Base-by-base conservation (phyloP, 805 yeast species). In the Lipomyces orientalis region DNA sequence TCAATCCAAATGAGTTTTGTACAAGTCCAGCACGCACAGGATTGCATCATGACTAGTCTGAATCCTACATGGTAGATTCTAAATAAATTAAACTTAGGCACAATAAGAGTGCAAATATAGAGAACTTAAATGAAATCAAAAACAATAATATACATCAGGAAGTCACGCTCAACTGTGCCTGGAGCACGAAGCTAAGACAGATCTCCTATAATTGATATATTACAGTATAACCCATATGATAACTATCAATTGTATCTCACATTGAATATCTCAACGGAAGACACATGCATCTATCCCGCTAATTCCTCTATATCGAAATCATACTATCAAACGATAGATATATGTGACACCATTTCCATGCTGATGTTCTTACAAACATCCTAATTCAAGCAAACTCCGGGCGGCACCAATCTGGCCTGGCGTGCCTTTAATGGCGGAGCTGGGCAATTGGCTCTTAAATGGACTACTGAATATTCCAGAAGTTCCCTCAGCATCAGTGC, bases 351-450 rank as follows among this genome's bases (percentile, higher is more conserved):
- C 6, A 43, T 43, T 43, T 4, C 22, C 22, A n/a, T 43, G 22
- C 8, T 43, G 49, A 43, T 8, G 25, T 10, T 22, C 22, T 54
- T 58, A 65, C 39, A 72, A 62, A 12, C 63, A 54, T n/a, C 75
- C 68, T 29, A 73, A 51, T 35, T 73, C 68, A 16, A 73, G 66
- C 37, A 73, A 62, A 35, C 74, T 71, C 52, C 70, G 59, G 34
- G 75, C 75, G 10, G 75, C 75, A 2, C 75, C 75, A 2, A 73
- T 39, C 55, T 73, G 71, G 16, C 66, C 67, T 2, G 75, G 75
- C 1, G 75, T 73, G 8, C 75, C 75, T 55, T 73, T 72, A 29
- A 72, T 52, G n/a, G 73, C 65, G 14, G 73, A 67, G 34, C 67
- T 60, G 5, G 73, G 67, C 16, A 72, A 12, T 43, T 52, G 52